phyloP scores from a whole-genome alignment of 352 stramenopile genomes.

The Phytophthora sansomeana region DNA sequence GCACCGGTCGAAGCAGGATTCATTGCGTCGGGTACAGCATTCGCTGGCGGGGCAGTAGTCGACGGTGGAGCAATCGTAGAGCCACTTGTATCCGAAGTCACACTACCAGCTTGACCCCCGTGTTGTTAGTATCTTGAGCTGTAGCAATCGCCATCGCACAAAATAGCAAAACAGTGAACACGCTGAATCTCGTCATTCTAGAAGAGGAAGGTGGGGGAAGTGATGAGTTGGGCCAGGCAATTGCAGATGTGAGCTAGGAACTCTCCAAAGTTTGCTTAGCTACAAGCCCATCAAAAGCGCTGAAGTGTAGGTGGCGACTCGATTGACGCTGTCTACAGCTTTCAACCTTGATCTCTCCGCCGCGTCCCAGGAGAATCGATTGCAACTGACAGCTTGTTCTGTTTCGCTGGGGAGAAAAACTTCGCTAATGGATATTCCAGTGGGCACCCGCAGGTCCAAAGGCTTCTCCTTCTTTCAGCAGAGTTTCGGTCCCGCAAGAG shows the following conservation, averaged over 20 bases:
- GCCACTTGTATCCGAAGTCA: conserved; percentile 11
- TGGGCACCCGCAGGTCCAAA: conserved; percentile 7
- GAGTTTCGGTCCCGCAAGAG: too few species aligned
- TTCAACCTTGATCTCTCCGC: neutral
- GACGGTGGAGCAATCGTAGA: conserved; percentile 13
- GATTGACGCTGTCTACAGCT: conserved; percentile 18
- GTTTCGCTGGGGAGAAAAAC: neutral
- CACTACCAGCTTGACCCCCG: conserved; percentile 31
- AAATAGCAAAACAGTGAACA: conserved; percentile 18
- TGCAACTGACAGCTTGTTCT: too few species aligned
- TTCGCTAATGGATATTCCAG: neutral
- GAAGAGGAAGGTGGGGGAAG: neutral
- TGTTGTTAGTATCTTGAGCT: conserved; percentile 31
- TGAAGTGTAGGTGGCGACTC: conserved; percentile 4
- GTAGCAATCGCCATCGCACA: conserved; percentile 18
- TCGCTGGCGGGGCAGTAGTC: neutral
- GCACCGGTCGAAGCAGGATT: neutral
- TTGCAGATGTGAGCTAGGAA: conserved; percentile 39
- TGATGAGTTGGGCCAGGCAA: conserved; percentile 15
- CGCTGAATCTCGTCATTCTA: conserved; percentile 15
- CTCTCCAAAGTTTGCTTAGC: too few species aligned
- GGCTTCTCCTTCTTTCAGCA: neutral
- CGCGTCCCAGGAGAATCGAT: conserved; percentile 22
- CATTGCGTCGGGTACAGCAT: neutral
- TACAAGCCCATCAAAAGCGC: conserved; percentile 17